Evolutionary conservation across 768 basidiomycete species (phyloP), one percentile per base, ranked within the genome.

Genomic region (Leccinum barrowsii): DNA sequence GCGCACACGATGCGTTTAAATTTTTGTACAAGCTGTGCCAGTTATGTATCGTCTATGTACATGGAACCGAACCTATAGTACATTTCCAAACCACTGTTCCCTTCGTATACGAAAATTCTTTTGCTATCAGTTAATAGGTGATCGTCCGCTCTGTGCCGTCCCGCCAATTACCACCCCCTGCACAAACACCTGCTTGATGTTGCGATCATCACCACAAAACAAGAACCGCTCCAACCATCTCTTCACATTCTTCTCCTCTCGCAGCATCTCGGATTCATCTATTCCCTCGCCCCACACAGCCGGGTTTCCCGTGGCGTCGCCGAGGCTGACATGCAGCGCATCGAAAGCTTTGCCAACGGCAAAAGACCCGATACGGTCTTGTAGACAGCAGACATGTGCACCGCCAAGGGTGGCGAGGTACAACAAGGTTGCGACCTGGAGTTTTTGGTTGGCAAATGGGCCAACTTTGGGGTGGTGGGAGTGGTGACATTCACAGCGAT

Each of bases 331-430:
- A 2, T 90, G 60, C 4, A 98, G 74, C 0, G 95, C 95, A 67
- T 98, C 95, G 62, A 97, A 98, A 60, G 84, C 85, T 73, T 93
- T 95, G 1, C 92, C 92, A 1, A 77, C 74, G 5, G 74, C 77
- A 59, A 98, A 90, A 8, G 85, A 87, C 7, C 94, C 94, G 13
- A 90, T 78, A 46, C 76, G 78, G 19, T 81, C 71, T 40, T 82
- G 78, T 13, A 97, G 74, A 40, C 76, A 76, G 66, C 92, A 94
- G 0, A 98, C 84, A 24, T 83, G 75, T 0, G 95, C 94, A 1
- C 95, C 95, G 26, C 95, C 95, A 10, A 89, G 74, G 2, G 95
- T 98, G 5, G 95, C 94, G 59, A 97, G 85, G 76, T 93, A 87
- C 51, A 97, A 77, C 47, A 96, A 77, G 1, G 90, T 83, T 5